A percentile compares a stretch with the other conserved stretches of the same genome.
phyloP scores from a whole-genome alignment of 192 early-diverging fungal genomes.

The Anaeromyces robustus region DNA sequence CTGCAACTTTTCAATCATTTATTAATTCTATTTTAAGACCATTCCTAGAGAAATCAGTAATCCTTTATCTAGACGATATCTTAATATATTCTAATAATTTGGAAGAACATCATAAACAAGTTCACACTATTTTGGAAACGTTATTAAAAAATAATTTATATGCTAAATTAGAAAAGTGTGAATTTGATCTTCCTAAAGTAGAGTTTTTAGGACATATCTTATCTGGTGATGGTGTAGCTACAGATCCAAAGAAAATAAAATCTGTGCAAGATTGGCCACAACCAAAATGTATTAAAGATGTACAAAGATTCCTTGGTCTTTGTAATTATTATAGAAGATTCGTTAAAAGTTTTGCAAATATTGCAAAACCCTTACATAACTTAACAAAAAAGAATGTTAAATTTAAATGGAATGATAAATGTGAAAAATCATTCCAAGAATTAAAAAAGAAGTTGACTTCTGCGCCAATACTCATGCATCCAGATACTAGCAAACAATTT shows the following conservation, averaged over 20 bases:
- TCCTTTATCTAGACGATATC: slow-evolving; percentile 22
- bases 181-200: slow-evolving; percentile 6
- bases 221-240: slow-evolving; percentile 11
- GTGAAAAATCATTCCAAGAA: slow-evolving; percentile 7
- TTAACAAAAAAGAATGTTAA: not conserved
- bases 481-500: slow-evolving; percentile 11
- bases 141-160: slow-evolving; percentile 12
- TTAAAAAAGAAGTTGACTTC: slow-evolving; percentile 10
- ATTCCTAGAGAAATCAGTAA: slow-evolving; percentile 1
- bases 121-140: slow-evolving; percentile 7
- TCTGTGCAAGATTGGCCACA: slow-evolving; percentile 10
- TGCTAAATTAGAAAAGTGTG: slow-evolving; percentile 20
- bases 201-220: slow-evolving; percentile 17
- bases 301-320: slow-evolving; percentile 10
- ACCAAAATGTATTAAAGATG: slow-evolving; percentile 5
- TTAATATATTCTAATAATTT: slow-evolving; percentile 12
- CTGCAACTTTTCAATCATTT: slow-evolving; percentile 18
- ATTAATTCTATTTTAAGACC: slow-evolving; percentile 19
- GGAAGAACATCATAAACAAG: slow-evolving; percentile 6
- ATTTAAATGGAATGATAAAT: slow-evolving; percentile 6
- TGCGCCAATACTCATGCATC: slow-evolving; percentile 12
- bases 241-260: slow-evolving; percentile 12
- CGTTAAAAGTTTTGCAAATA: slow-evolving; percentile 5
- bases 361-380: slow-evolving; percentile 8
- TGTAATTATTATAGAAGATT: slow-evolving; percentile 17